Conservation (phyloP, 1,139 yeast genomes). For the Candida sanyaensis region DNA sequence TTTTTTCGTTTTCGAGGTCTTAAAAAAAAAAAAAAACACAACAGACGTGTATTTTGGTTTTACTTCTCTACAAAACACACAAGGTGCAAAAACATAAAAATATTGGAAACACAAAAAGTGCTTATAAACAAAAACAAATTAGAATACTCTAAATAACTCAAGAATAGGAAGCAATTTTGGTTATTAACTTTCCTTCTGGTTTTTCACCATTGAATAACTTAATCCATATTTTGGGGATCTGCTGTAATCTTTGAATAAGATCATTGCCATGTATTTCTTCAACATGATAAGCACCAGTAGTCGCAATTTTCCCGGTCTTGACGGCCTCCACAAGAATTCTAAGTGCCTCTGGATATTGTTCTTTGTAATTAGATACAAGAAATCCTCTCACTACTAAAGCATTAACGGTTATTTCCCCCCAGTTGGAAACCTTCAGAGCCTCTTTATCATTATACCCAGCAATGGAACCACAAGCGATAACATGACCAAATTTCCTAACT, state of each 20-base stretch:
- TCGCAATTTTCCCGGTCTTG: conserved; percentile 42
- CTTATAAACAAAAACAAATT: not conserved
- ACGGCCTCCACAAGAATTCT: conserved; percentile 32
- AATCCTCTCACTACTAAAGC: conserved; percentile 50
- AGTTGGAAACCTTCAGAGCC: conserved; percentile 34
- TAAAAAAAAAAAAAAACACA: too few species aligned
- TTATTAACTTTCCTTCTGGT: conserved; percentile 37
- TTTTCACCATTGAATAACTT: conserved; percentile 32
- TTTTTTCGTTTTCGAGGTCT: not conserved
- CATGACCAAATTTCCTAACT: conserved; percentile 42
- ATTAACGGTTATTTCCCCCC: conserved; percentile 41
- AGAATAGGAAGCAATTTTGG: conserved; percentile 25
- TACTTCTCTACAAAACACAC: too few species aligned
- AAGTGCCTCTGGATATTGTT: conserved; percentile 38
- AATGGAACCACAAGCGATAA: conserved; percentile 65
- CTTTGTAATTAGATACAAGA: conserved; percentile 39
- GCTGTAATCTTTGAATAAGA: conserved; percentile 20
- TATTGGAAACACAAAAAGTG: too few species aligned
- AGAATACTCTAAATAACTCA: too few species aligned
- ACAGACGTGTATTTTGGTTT: not conserved
- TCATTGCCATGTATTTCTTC: conserved; percentile 11
- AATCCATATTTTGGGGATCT: conserved; percentile 32
- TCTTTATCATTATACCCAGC: conserved; percentile 53
- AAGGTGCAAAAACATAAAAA: too few species aligned
- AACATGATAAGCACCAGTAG: conserved; percentile 21